Base-by-base conservation (phyloP, 2,329 filamentous ascomycete genomes). In the Cercospora sesami region DNA sequence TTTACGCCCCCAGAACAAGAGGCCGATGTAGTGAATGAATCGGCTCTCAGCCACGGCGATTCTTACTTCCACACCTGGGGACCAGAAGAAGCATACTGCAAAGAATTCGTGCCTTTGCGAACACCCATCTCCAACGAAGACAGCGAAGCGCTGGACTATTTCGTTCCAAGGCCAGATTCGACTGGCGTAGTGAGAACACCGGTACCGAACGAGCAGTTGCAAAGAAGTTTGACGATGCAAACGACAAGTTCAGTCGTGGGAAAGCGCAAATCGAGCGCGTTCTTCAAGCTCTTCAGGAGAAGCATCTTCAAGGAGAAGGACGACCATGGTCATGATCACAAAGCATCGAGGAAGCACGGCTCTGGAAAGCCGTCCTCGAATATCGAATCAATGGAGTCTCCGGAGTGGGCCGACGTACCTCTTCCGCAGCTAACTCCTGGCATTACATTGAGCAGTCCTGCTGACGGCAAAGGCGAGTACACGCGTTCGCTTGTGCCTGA, bases 61-160 rank as follows among this genome's bases (percentile, higher is more conserved):
- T 72, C 70, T 14, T 75, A 75, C 31, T 76, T 76, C 53, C 69
- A 69, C 5, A 73, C 72, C 3, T 74, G 74, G 36, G 69, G 62
- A 3, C 67, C 72, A 12, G 69, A 73, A 16, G 68, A 65, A 2
- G 69, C 68, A 26, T 67, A 66, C 30, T 67, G 55, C 30, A 71
- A 72, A 42, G 72, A 71, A n/a, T 72, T 71, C 30, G 57, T 69
- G 4, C 70, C 71, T 7, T 30, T 58, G 30, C 63, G 23, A 45
- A 60, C 63, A 26, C 67, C 63, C 14, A 18, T 45, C 4, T 3
- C 51, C 5, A 26, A 45, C 16, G 63, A 23, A n/a, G 66, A 68
- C 53, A n/a, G 42, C 14, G 26, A 16, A 30, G 18, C 42, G 2
- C 12, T 16, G 42, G 28, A 33, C 45, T 63, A 51, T n/a, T 36